A percentile compares a stretch with the other conserved stretches of the same genome.
Evolutionary conservation across 441 rosid genomes (phyloP).

Genomic region (Hura crepitans): DNA sequence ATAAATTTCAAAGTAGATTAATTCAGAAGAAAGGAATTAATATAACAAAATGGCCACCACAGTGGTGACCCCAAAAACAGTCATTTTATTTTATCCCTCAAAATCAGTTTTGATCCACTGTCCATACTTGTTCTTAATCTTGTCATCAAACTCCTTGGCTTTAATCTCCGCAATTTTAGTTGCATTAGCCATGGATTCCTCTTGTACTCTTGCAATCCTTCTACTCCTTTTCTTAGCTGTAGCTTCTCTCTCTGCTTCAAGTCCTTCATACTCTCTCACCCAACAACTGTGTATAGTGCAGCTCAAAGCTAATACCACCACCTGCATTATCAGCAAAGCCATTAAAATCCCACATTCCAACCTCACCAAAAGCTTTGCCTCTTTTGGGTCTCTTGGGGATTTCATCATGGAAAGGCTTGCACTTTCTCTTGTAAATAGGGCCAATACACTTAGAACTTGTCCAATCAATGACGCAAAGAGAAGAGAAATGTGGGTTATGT

Average conservation of each 20-base stretch:
- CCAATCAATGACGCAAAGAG: slow-evolving; percentile 41
- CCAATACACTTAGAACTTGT: slow-evolving; percentile 32
- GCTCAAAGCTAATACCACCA: slow-evolving; percentile 37
- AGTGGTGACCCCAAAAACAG: slow-evolving; percentile 27
- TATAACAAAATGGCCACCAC: slow-evolving; percentile 24
- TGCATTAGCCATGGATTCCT: slow-evolving; percentile 41
- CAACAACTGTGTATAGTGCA: slow-evolving; percentile 40
- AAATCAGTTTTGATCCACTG: slow-evolving; percentile 52
- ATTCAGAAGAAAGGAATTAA: neutral
- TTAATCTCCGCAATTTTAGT: slow-evolving; percentile 38
- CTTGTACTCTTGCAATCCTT: slow-evolving; percentile 43
- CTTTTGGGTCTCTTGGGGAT: slow-evolving; percentile 40
- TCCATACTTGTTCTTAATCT: slow-evolving; percentile 40
- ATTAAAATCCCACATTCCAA: slow-evolving; percentile 51
- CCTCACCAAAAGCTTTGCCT: slow-evolving; percentile 52
- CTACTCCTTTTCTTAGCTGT: slow-evolving; percentile 35
- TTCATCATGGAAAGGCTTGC: slow-evolving; percentile 39
- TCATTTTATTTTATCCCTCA: slow-evolving; percentile 34
- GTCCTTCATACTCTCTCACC: slow-evolving; percentile 47
- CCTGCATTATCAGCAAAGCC: slow-evolving; percentile 46
- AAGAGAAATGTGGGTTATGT: slow-evolving; percentile 45
- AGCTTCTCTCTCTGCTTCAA: slow-evolving; percentile 43
- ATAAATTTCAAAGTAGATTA: neutral
- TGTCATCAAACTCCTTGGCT: slow-evolving; percentile 41
- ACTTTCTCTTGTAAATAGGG: slow-evolving; percentile 39